phyloP scores from a whole-genome alignment of 1,139 yeast genomes.

The Groenewaldozyma sp. region DNA sequence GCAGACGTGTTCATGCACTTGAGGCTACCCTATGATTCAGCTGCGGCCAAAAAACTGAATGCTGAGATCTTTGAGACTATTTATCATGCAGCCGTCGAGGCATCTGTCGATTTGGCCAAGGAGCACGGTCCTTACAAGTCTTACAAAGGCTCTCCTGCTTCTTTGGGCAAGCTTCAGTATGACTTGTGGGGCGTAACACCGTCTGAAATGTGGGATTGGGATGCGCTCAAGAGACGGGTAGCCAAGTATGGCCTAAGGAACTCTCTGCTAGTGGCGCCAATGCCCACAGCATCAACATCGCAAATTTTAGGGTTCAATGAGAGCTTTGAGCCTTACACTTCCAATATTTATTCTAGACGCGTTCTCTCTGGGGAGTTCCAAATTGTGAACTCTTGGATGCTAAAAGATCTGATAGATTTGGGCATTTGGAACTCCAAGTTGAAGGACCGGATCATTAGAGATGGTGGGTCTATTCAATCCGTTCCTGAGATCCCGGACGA shows the following conservation, averaged over 20 bases:
- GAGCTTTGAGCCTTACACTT: constrained; percentile 73
- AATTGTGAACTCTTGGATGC: constrained; percentile 61
- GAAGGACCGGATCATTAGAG: constrained; percentile 58
- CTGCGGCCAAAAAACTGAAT: constrained; percentile 50
- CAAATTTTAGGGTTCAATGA: constrained; percentile 73
- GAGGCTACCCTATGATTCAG: constrained; percentile 59
- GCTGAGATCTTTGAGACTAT: constrained; percentile 72
- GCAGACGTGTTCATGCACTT: constrained; percentile 61
- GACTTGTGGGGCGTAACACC: constrained; percentile 65
- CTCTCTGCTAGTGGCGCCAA: constrained; percentile 68
- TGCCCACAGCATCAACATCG: constrained; percentile 87
- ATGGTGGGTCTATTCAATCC: constrained; percentile 70
- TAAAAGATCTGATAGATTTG: constrained; percentile 58
- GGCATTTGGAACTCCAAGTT: constrained; percentile 62
- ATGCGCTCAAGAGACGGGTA: constrained; percentile 42
- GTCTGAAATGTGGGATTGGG: constrained; percentile 55
- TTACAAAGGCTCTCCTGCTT: constrained; percentile 62
- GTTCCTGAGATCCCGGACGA: constrained; percentile 59
- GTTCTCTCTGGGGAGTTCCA: constrained; percentile 76
- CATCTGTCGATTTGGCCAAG: constrained; percentile 56
- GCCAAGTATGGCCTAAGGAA: constrained; percentile 53
- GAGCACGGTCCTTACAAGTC: constrained; percentile 50
- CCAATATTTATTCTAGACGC: constrained; percentile 68
- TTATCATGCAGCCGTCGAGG: constrained; percentile 69
- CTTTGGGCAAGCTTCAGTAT: constrained; percentile 57